Base-by-base conservation (phyloP, 495 filamentous ascomycete genomes). In the Neohortaea acidophila region DNA sequence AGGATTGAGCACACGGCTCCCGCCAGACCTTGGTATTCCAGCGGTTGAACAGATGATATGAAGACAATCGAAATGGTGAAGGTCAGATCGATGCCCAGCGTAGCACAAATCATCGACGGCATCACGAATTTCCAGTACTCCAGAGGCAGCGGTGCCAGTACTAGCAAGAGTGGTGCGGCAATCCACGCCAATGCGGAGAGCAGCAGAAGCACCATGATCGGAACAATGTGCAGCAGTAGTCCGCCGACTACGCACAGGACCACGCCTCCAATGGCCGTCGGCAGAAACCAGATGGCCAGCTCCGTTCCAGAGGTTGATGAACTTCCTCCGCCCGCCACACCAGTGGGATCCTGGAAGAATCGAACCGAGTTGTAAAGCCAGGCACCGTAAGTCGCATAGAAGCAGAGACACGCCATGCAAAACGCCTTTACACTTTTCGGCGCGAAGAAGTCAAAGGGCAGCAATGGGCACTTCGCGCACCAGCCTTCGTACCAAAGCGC, bases 1-100 rank as follows among this genome's bases (percentile, higher is more conserved):
- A 79, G 54, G 30, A 44, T 49, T 12, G 46, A 49, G 38, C 41
- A 44, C 0, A 49, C 43, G 6, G 75, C 83, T 0, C 84, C 84
- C 0, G 82, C 82, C 0, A 85, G 63, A 1, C 81, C 82, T 54
- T 92, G 84, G 27, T 71, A 66, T 7, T 67, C 62, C 26, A 68
- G 65, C 0, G 82, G 77, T 48, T 89, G 62, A 4, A 68, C 70
- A 0, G 79, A 81, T 0, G 80, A 85, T 53, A 87, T 79, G 54
- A 89, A 91, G 32, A 92, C 73, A 51, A 84, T 89, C 25, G 79
- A 70, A 6, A 92, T 65, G 48, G 81, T 84, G 64, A 77, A 92
- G 19, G 74, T 80, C 43, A 89, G 75, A 49, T 93, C 84, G 32
- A 91, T 78, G 4, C 79, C 84, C 24, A 86, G 62, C 0, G 84